These are phyloP conservation scores for Dryas alaskensis DNA, from an alignment of 306 rosid genomes.

Conservation along the genomic window DNA sequence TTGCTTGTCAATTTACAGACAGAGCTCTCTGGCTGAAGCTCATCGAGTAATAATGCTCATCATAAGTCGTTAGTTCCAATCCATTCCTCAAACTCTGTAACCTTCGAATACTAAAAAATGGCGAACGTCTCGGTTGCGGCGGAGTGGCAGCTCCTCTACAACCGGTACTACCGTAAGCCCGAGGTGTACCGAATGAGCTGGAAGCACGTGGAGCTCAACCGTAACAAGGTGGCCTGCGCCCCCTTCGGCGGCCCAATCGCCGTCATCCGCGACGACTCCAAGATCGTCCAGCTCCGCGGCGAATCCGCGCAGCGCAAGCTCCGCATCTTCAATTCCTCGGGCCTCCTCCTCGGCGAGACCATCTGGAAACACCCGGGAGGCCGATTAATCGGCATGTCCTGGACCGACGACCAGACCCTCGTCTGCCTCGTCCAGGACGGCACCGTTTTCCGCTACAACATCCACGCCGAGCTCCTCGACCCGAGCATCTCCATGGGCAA, in stretches of 20 bases:
- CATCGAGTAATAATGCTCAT: neutral
- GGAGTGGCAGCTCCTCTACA: constrained; percentile 97
- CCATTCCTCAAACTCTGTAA: neutral
- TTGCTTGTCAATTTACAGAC: neutral
- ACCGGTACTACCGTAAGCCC: constrained; percentile 88
- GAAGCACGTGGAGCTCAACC: constrained; percentile 79
- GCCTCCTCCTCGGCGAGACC: constrained; percentile 61
- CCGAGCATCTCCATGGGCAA: constrained; percentile 77
- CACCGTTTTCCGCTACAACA: constrained; percentile 71
- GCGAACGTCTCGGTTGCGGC: constrained; percentile 94
- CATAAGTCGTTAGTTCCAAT: too few relatives aligned
- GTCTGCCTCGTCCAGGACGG: constrained; percentile 90
- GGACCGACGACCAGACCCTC: constrained; percentile 81
- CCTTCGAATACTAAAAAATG: constrained; percentile 34
- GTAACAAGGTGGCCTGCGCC: constrained; percentile 87
- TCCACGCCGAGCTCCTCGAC: constrained; percentile 61
- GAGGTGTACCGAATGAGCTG: constrained; percentile 73
- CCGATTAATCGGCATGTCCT: constrained; percentile 68
- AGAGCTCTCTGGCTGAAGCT: neutral
- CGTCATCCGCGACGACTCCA: constrained; percentile 93
- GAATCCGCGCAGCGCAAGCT: constrained; percentile 96
- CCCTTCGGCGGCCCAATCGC: constrained; percentile 93
- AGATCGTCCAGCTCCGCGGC: constrained; percentile 95
- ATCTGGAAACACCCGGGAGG: constrained; percentile 92
- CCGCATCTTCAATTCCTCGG: constrained; percentile 79